Base-by-base conservation (phyloP, 768 basidiomycete species). In the Calocybe cyanea region DNA sequence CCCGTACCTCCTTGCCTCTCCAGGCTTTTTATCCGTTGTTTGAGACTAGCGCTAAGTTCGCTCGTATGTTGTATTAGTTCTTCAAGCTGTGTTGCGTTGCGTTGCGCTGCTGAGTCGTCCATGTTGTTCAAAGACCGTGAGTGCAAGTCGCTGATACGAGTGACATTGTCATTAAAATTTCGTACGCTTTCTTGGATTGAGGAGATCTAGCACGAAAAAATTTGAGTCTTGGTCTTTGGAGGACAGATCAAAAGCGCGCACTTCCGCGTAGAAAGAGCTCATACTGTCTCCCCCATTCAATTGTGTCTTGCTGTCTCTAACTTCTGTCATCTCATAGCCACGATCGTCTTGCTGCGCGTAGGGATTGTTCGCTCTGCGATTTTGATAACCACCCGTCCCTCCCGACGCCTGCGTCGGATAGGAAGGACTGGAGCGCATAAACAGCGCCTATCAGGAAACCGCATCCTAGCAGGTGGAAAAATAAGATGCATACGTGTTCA, bases 241-340 rank as follows among this genome's bases (percentile, higher is more conserved):
- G n/a, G 41, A 11, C 34, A 41, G 28, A 45, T 31, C 4, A 31
- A 6, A 17, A 35, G n/a, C 13, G 57, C 75, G 45, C 48, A 85
- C 87, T 73, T 91, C 88, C 34, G 75, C 68, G 60, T 89, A 90
- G 64, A 91, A 90, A 9, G 72, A 66, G 2, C 76, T 63, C 85
- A 87, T 87, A 48, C 60, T 60, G 62, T 85, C 84, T 20, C 66
- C 73, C 28, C 53, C 62, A 18, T 59, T 62, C 43, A 58, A 50
- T 9, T 72, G 60, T 46, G 75, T 68, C 42, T 73, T 71, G 63
- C 76, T 82, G 54, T 80, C 78, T 53, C 70, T 77, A 43, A 83
- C 82, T 25, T 80, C 78, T 11, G 81, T 70, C 83, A 89, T 87
- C 61, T 87, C 85, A 59, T 87, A 87, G 40, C 72, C 59, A 43